These are phyloP conservation scores for Grigorovia humatica DNA, from an alignment of 805 yeast genomes.

Conservation along the genomic window DNA sequence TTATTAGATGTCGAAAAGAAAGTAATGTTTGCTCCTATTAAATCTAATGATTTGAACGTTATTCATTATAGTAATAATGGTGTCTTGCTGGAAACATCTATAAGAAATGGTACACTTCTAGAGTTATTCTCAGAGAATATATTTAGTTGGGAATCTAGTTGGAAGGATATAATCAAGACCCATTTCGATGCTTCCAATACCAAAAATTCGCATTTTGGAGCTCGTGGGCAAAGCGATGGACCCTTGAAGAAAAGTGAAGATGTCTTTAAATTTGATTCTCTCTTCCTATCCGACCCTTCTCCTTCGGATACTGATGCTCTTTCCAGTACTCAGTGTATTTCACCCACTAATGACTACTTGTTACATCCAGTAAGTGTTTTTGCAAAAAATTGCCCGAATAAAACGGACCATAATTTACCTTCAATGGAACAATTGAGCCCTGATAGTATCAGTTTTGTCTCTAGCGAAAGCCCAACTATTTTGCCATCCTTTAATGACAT, in stretches of 20 bases:
- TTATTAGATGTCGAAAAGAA: constrained; percentile 18
- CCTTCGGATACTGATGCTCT: not conserved
- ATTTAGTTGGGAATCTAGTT: constrained; percentile 19
- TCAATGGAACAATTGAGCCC: too few relatives aligned
- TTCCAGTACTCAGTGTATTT: not conserved
- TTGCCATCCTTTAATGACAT: constrained; percentile 12
- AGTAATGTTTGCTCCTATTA: constrained; percentile 19
- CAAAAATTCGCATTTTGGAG: not conserved
- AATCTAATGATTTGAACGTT: constrained; percentile 16
- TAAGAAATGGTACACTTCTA: constrained; percentile 6
- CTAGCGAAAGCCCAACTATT: too few relatives aligned
- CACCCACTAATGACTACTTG: not conserved
- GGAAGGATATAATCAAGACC: constrained; percentile 15
- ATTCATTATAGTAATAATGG: not conserved
- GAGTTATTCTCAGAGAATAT: constrained; percentile 15
- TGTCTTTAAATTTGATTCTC: not conserved
- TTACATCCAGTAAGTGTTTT: not conserved
- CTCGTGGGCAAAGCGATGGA: not conserved
- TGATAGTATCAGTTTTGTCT: too few relatives aligned
- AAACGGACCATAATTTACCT: too few relatives aligned
- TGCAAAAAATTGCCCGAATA: not conserved
- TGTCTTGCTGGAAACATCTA: not conserved
- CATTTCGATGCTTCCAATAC: constrained; percentile 7
- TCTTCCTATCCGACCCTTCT: not conserved
- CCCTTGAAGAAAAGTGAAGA: not conserved